Base-by-base conservation (phyloP, 768 basidiomycete species). In the Tulasnella sp. region DNA sequence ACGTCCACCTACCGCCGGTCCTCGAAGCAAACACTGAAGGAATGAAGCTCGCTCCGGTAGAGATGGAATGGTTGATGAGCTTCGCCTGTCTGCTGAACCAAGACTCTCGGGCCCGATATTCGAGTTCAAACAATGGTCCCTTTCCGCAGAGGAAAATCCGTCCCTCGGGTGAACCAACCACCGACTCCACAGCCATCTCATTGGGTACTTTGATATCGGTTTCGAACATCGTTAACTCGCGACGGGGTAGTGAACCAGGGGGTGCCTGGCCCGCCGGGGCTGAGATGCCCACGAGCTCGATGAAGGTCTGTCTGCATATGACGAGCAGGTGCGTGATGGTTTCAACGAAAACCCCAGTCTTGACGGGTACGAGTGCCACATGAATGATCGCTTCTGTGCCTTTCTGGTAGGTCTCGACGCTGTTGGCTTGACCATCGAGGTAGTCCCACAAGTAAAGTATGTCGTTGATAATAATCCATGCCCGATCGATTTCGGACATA, bases 401-500 rank as follows among this genome's bases (percentile, higher is more conserved):
- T 67, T 94, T 90, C 66, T 42, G 19, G 42, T 40, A 50, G 11
- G 52, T 37, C 4, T n/a, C 15, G 37, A 43, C 25, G 37, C 32
- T 36, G 39, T 37, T 32, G 29, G 48, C 12, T 9, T 35, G 35
- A 59, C 91, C 89, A 63, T 94, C 87, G 34, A 82, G 72, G 67
- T 96, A 99, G 69, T 99, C 91, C 96, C 96, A 98, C 21, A 99
- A 73, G 65, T 96, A 88, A 32, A 99, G 74, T 64, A 89, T 88
- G 68, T 92, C 83, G 71, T 97, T 91, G 58, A 94, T 85, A 8
- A 89, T 85, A 62, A 97, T 85, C 91, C 92, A 99, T 0, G 86
- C 92, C 43, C 91, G 79, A 63, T 94, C 90, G 60, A 98, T 87
- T 64, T 93, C 87, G 23, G 91, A 83, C 67, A 98, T 78, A 52